These are phyloP conservation scores for Astrothelium subdiscretum DNA, from an alignment of 495 filamentous ascomycete species.

Conservation along the genomic window DNA sequence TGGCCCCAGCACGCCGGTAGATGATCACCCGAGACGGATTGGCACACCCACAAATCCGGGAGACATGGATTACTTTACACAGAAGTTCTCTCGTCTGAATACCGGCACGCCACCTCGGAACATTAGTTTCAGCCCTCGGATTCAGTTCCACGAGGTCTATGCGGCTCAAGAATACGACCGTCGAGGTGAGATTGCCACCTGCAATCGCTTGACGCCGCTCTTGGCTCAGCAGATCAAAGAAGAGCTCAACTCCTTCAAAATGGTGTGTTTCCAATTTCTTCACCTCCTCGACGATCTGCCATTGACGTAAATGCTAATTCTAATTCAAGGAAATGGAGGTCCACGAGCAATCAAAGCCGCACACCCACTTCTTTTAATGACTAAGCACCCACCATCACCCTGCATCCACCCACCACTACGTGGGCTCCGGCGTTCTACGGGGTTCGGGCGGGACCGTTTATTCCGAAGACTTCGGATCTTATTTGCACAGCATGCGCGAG, in stretches of 20 bases:
- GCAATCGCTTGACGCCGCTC: slow-evolving; percentile 93
- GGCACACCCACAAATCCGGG: slow-evolving; percentile 58
- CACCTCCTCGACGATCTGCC: not conserved
- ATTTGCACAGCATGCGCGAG: not conserved
- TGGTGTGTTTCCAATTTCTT: slow-evolving; percentile 50
- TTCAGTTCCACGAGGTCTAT: slow-evolving; percentile 95
- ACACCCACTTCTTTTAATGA: slow-evolving; percentile 94
- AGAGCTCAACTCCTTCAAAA: slow-evolving; percentile 98
- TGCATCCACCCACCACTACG: not conserved
- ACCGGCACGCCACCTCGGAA: slow-evolving; percentile 71
- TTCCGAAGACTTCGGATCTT: not conserved
- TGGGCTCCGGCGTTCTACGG: not conserved
- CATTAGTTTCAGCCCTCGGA: slow-evolving; percentile 85
- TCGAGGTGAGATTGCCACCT: slow-evolving; percentile 91
- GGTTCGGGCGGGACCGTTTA: not conserved
- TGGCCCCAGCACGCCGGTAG: slow-evolving; percentile 68
- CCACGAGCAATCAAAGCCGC: slow-evolving; percentile 94
- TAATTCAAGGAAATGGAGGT: slow-evolving; percentile 93
- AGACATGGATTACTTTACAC: slow-evolving; percentile 76
- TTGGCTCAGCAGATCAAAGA: slow-evolving; percentile 99
- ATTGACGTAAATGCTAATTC: slow-evolving; percentile 22
- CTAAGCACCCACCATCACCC: slow-evolving; percentile 4
- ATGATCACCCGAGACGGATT: slow-evolving; percentile 53
- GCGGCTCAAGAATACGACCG: slow-evolving; percentile 91
- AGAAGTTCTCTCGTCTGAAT: slow-evolving; percentile 51